Conservation (phyloP, 257 asterid genomes). For the Oldenlandia corymbosa region DNA sequence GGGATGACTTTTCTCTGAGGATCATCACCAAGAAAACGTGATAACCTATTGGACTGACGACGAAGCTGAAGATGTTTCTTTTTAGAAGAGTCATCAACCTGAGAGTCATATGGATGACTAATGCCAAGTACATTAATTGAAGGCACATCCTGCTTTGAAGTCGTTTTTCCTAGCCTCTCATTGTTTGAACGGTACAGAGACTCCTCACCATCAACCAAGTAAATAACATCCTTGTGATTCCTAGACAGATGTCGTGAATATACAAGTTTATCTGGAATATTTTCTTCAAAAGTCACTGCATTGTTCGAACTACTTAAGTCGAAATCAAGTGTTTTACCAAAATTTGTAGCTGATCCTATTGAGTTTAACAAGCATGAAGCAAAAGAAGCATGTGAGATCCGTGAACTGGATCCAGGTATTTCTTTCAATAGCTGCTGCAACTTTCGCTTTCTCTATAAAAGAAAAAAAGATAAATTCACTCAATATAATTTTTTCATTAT, state of each 20-base stretch:
- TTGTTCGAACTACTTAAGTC: slow-evolving; percentile 45
- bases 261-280: slow-evolving; percentile 30
- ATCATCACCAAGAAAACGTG: slow-evolving; percentile 36
- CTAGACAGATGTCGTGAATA: slow-evolving; percentile 25
- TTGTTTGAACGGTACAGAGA: slow-evolving; percentile 46
- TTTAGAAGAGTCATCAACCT: slow-evolving; percentile 18
- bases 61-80: slow-evolving; percentile 32
- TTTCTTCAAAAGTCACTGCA: slow-evolving; percentile 37
- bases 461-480: background rate
- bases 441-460: slow-evolving; percentile 61
- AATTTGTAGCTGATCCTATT: slow-evolving; percentile 30
- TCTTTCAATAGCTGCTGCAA: slow-evolving; percentile 48
- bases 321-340: slow-evolving; percentile 23
- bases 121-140: slow-evolving; percentile 19
- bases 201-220: slow-evolving; percentile 46
- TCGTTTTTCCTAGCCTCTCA: slow-evolving; percentile 31
- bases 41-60: slow-evolving; percentile 36
- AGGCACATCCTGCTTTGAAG: slow-evolving; percentile 19
- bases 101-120: slow-evolving; percentile 23
- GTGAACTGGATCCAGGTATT: slow-evolving; percentile 35
- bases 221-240: slow-evolving; percentile 26
- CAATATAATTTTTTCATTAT: too few species aligned
- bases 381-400: slow-evolving; percentile 43
- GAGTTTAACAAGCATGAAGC: slow-evolving; percentile 48
- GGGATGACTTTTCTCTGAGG: slow-evolving; percentile 49